A percentile compares a stretch with the other conserved stretches of the same genome.
These are phyloP conservation scores for Gymnopilus junonius DNA, from an alignment of 768 basidiomycete species.

Conservation along the genomic window DNA sequence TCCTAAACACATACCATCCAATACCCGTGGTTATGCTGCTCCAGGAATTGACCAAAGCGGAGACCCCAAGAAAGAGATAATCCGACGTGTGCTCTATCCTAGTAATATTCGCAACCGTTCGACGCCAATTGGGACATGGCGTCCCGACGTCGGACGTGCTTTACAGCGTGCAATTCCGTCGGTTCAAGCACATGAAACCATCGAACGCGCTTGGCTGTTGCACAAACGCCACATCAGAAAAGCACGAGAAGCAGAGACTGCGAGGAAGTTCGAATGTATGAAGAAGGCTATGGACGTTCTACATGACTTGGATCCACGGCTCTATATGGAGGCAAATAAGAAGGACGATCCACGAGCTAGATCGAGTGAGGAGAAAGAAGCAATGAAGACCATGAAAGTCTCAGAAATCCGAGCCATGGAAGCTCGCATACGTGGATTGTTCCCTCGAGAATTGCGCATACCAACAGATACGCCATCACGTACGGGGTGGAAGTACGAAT, in stretches of 20 bases:
- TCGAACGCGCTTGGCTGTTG: conserved; percentile 88
- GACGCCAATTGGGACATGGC: conserved; percentile 83
- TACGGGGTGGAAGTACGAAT: conserved; percentile 87
- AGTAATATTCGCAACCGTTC: conserved; percentile 70
- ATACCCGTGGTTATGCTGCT: conserved; percentile 43
- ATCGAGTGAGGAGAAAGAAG: conserved; percentile 57
- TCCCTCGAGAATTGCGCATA: conserved; percentile 85
- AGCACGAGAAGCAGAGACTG: conserved; percentile 66
- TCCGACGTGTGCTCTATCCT: conserved; percentile 84
- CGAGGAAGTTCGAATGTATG: conserved; percentile 84
- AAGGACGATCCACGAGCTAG: conserved; percentile 75
- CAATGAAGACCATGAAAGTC: conserved; percentile 63
- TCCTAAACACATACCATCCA: conserved; percentile 33
- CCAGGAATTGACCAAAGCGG: conserved; percentile 42
- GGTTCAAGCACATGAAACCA: conserved; percentile 88
- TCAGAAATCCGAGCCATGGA: conserved; percentile 75
- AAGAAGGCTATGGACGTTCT: conserved; percentile 84
- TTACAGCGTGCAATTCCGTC: conserved; percentile 87
- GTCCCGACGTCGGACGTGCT: conserved; percentile 76
- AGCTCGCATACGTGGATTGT: conserved; percentile 77
- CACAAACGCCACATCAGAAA: conserved; percentile 78
- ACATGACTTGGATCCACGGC: conserved; percentile 54
- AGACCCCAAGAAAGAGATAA: conserved; percentile 71
- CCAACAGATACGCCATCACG: conserved; percentile 86
- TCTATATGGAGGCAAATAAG: conserved; percentile 76